Base-by-base conservation (phyloP, 768 basidiomycete species). In the Mycena crocata region DNA sequence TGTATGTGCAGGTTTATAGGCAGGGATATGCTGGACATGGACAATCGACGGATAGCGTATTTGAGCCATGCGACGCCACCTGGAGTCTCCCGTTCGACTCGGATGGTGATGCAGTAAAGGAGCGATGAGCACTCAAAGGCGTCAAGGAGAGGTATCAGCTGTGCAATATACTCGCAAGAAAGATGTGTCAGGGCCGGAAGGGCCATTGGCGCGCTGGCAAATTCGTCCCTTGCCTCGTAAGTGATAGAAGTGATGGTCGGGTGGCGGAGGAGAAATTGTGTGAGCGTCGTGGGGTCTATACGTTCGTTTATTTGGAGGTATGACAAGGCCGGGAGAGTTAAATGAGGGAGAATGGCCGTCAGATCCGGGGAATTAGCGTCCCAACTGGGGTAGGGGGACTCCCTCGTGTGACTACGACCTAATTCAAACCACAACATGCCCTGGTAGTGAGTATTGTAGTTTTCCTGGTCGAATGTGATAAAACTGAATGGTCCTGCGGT, bases 371-470 rank as follows among this genome's bases (percentile, higher is more conserved):
- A 24, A 57, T 42, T 24, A 21, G 31, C 57, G 2, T 57, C 44
- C 57, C 57, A 57, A n/a, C 31, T 9, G n/a, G 57, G 57, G 44
- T 14, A 23, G 17, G 44, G 31, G 45, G 42, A 31, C n/a, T 15
- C 17, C 44, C 39, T 42, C 26, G 28, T 40, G 54, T 37, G 9
- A 45, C 44, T 45, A 24, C 44, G 44, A 19, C 57, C 57, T 42
- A 57, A 44, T 44, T 57, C 12, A 28, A 57, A 57, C 44, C 42
- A 57, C 57, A 42, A 57, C 57, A 46, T 57, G 31, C 34, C n/a
- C n/a, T n/a, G n/a, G n/a, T n/a, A n/a, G n/a, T n/a, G n/a, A n/a
- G n/a, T n/a, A n/a, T n/a, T n/a, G n/a, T n/a, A n/a, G n/a, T n/a
- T 35, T 14, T 57, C 57, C 57, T 45, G 40, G 26, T n/a, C 57